phyloP scores from a whole-genome alignment of 1,284 basidiomycete genomes.

The Heliocybe sulcata region DNA sequence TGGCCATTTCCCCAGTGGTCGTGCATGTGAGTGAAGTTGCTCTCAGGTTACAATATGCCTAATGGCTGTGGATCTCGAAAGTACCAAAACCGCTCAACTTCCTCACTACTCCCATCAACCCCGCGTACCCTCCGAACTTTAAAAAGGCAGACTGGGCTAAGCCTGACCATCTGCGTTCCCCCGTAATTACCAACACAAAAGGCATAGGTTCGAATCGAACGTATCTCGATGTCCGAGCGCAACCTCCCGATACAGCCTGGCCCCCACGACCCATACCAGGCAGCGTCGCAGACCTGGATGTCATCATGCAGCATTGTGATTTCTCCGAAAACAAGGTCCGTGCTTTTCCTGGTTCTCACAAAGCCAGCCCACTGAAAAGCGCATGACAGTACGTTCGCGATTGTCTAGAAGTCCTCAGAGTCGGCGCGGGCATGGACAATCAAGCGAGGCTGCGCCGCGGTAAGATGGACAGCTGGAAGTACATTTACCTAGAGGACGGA shows the following conservation, averaged over 20 bases:
- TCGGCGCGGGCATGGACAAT: constrained; percentile 68
- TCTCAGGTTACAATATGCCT: not conserved
- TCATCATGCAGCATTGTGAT: constrained; percentile 68
- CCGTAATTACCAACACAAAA: constrained; percentile 22
- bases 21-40: constrained; percentile 37
- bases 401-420: constrained; percentile 67
- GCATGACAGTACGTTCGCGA: constrained; percentile 60
- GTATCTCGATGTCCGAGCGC: constrained; percentile 50
- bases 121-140: constrained; percentile 3
- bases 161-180: constrained; percentile 23
- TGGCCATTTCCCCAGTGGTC: constrained; percentile 63
- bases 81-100: not conserved
- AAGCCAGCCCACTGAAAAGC: not conserved
- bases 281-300: constrained; percentile 65
- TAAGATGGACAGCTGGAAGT: constrained; percentile 55
- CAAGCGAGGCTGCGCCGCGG: constrained; percentile 53
- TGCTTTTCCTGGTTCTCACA: not conserved
- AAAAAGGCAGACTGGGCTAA: not conserved
- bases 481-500: constrained; percentile 54
- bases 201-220: constrained; percentile 36
- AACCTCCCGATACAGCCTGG: constrained; percentile 41
- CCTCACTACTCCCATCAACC: constrained; percentile 7
- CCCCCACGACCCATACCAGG: constrained; percentile 63
- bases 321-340: constrained; percentile 56
- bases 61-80: not conserved